Evolutionary conservation across 2,329 filamentous ascomycete species (phyloP), one percentile per base, ranked within the genome.

Genomic region (Orbilia javanica): DNA sequence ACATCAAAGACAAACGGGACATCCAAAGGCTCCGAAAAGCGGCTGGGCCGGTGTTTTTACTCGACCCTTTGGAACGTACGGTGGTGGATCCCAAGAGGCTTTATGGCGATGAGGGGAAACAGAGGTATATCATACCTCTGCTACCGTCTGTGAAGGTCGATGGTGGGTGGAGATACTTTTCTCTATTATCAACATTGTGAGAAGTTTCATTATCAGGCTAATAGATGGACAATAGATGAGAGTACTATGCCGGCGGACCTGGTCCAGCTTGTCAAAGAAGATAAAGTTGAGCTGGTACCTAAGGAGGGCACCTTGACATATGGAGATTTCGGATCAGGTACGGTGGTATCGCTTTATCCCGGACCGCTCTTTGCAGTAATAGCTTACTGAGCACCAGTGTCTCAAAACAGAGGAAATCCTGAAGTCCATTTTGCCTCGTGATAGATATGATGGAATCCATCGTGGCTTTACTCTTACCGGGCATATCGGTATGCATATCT

Each of bases 401-500:
- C 27, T 13, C 6, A n/a, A n/a, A n/a, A 20, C 68, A 92, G 91
- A 91, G 79, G 94, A 98, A 81, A 92, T 99, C 44, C 55, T 77
- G 13, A 77, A 77, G 25, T 39, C 73, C 6, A 92, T 97, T 82
- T 87, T 97, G 69, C 87, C 99, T 0, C 94, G 94, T 0, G 90
- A 94, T 80, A 90, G 93, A 57, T 87, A 92, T 25, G 90, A 94
- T 80, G 90, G 91, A 46, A 94, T 77, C 10, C 73, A 77, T 15
- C 73, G 66, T 96, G 80, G 90, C 96, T 98, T 97, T 86, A 93
- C 93, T 71, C 90, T 91, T 39, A 94, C 95, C 39, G 95, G 96
- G 20, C 95, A 98, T 82, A 90, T 98, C 63, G 89, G 90, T 92
- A 86, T 79, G 88, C 79, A 71, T 77, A 57, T 18, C 11, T 13